A percentile compares a stretch with the other conserved stretches of the same genome.
phyloP scores from a whole-genome alignment of 257 asterid genomes.

The Osmanthus fragrans region DNA sequence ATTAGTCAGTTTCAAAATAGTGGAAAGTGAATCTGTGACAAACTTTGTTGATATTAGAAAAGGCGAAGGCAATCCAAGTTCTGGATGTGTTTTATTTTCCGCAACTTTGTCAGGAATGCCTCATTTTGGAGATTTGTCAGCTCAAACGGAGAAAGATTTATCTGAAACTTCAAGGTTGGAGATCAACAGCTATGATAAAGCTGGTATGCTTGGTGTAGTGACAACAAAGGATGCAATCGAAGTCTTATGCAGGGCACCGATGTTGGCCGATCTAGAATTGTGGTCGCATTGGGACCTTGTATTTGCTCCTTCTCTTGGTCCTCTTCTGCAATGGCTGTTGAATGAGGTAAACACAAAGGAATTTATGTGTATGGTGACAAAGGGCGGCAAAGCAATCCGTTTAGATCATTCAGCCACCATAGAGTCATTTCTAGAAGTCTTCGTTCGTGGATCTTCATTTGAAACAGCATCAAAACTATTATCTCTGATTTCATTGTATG shows the following conservation, averaged over 20 bases:
- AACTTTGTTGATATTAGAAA: conserved; percentile 39
- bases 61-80: conserved; percentile 35
- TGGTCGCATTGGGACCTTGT: conserved; percentile 93
- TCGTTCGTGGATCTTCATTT: conserved; percentile 64
- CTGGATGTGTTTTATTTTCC: conserved; percentile 69
- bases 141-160: conserved; percentile 34
- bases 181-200: conserved; percentile 29
- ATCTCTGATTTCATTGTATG: conserved; percentile 76
- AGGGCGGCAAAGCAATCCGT: conserved; percentile 78
- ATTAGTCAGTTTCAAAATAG: conserved; percentile 61
- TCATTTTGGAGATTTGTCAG: conserved; percentile 30
- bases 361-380: conserved; percentile 72
- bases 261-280: conserved; percentile 71
- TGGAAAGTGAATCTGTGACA: conserved; percentile 35
- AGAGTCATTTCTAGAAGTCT: conserved; percentile 68
- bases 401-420: conserved; percentile 72
- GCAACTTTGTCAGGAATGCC: conserved; percentile 53
- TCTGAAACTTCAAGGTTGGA: conserved; percentile 32
- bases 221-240: conserved; percentile 74
- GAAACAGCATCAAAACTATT: conserved; percentile 73
- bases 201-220: conserved; percentile 40
- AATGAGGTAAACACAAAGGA: conserved; percentile 70
- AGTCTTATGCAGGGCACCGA: conserved; percentile 73
- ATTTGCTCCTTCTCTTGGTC: conserved; percentile 90
- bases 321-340: conserved; percentile 80